Base-by-base conservation (phyloP, 75 land plant species). In the Pinus tabuliformis region DNA sequence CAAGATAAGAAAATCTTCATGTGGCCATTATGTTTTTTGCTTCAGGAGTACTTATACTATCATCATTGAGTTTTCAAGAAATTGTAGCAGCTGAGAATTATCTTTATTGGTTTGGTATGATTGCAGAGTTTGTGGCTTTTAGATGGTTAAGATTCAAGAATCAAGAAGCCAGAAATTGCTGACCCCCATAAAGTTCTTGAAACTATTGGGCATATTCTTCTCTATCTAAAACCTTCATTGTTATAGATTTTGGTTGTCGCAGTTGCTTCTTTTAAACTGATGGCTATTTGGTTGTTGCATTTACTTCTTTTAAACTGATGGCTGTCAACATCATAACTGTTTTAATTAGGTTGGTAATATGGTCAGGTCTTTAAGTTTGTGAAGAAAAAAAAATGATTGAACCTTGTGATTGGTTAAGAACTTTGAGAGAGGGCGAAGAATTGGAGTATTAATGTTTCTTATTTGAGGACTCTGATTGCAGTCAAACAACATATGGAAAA, bases 41-140 rank as follows among this genome's bases (percentile, higher is more conserved):
- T 18, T 74, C 75, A 20, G 82, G 88, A 3, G 86, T 86, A 12
- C 20, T 86, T 20, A 24, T 83, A 1, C 57, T 86, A 20, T 80
- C 88, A 65, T 86, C 79, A 80, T 52, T 86, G 82, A 83, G 72
- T 28, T 86, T 86, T 62, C 79, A 86, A 18, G 86, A 86, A 77
- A 80, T 86, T 58, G 72, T 86, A 21, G 86, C 76, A 60, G 61
- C 74, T 24, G 76, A 73, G 57, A 86, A 78, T 36, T 83, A 73
- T 49, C 60, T 83, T 28, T 86, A 86, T 37, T 83, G 82, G 57
- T 73, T 83, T 15, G 88, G 86, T 13, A 86, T 86, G 88, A 58
- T 83, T 4, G 60, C 78, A 5, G 86, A 86, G 62, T 86, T 83
- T 59, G 82, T 81, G 17, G 88, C 85, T 0, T 86, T 86, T 24